Evolutionary conservation across 495 filamentous ascomycete species (phyloP), one percentile per base, ranked within the genome.

Genomic region (Penicillium salamii): DNA sequence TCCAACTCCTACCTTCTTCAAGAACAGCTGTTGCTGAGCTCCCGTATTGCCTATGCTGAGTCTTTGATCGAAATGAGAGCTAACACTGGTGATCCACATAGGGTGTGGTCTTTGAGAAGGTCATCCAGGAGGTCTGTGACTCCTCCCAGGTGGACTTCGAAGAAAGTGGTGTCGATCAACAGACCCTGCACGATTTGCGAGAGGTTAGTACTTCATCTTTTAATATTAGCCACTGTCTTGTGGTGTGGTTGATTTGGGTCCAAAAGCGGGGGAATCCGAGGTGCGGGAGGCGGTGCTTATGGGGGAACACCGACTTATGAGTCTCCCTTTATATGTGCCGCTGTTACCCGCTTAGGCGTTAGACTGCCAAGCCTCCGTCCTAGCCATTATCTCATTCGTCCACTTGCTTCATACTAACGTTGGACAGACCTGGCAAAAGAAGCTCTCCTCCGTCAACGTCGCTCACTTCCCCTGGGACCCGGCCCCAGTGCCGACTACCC

Each of bases 381-480:
- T 34, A 40, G 35, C 46, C 44, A 49, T 40, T 31, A 48, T 29
- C 47, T 54, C 46, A 55, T 48, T 46, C 52, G 31, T 37, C 49
- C 42, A 35, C 45, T 40, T 50, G 5, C 32, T 42, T 39, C 13
- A 38, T 49, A 37, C 55, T 65, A 59, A 59, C 47, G 58, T 61
- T 47, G 60, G 50, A 52, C 61, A 98, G 93, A 87, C 78, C 70
- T 99, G 95, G 95, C 92, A 97, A 70, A 76, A 80, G 48, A 95
- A 91, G 70, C 81, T 97, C 17, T 86, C 92, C 0, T 81, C 83
- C 55, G 79, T 90, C 39, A 79, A 85, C 38, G 81, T 96, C 52
- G 95, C 91, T 43, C 74, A 81, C 32, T 97, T 97, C 69, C 95
- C 95, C 18, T 99, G 95, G 95, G 95, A 97, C 61, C 93, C 93